These are phyloP conservation scores for Tephrocybe sp. DNA, from an alignment of 768 basidiomycete genomes.

Conservation along the genomic window DNA sequence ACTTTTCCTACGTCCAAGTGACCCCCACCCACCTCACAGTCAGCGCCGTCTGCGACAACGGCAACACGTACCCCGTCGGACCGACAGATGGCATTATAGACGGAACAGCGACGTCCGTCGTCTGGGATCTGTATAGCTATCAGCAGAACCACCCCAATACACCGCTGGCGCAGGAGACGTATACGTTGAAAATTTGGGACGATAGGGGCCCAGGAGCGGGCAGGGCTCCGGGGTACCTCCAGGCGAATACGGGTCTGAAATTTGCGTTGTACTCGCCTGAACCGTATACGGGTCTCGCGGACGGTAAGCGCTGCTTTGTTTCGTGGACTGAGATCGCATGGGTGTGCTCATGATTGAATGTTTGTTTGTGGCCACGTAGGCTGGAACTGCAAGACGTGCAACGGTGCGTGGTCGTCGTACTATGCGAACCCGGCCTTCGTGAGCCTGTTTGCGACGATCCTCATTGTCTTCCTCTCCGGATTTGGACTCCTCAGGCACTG, in stretches of 20 bases:
- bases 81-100: slow-evolving; percentile 70
- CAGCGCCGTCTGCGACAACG: slow-evolving; percentile 80
- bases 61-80: slow-evolving; percentile 88
- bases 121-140: slow-evolving; percentile 82
- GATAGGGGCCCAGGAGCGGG: slow-evolving; percentile 70
- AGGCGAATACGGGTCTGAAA: slow-evolving; percentile 64
- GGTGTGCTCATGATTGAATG: too few relatives aligned
- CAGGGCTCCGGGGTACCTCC: slow-evolving; percentile 62
- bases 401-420: slow-evolving; percentile 33
- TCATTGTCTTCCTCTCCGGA: slow-evolving; percentile 70
- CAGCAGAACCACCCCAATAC: slow-evolving; percentile 59
- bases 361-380: slow-evolving; percentile 35
- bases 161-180: slow-evolving; percentile 74
- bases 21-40: slow-evolving; percentile 78
- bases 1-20: slow-evolving; percentile 71
- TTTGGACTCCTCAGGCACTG: slow-evolving; percentile 49
- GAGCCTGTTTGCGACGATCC: slow-evolving; percentile 52
- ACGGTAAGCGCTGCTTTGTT: slow-evolving; percentile 35
- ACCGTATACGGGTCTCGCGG: slow-evolving; percentile 62
- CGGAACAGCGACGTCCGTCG: slow-evolving; percentile 67
- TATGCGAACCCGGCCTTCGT: slow-evolving; percentile 55
- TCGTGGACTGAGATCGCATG: too few relatives aligned
- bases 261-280: slow-evolving; percentile 87
- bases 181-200: slow-evolving; percentile 80
- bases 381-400: slow-evolving; percentile 57